phyloP scores from a whole-genome alignment of 1,284 basidiomycete genomes.

The Leccinum insolens region DNA sequence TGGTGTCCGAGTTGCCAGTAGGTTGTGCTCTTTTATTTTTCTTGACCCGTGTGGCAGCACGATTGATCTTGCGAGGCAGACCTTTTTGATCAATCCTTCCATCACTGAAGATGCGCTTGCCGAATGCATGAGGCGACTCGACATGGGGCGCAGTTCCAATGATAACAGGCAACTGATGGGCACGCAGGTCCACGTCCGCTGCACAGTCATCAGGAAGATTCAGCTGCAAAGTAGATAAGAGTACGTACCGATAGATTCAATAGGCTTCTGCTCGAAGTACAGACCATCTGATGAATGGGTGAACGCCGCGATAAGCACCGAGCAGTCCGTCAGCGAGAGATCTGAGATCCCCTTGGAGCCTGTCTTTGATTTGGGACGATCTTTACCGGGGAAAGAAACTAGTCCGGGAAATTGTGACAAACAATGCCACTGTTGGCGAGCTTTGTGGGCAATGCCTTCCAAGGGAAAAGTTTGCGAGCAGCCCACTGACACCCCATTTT shows the following conservation, averaged over 20 bases:
- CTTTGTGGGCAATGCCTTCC: background rate
- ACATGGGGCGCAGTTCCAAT: background rate
- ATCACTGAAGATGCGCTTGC: background rate
- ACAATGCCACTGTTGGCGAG: background rate
- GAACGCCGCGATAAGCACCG: background rate
- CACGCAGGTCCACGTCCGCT: background rate
- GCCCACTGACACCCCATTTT: background rate
- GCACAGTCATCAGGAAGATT: background rate
- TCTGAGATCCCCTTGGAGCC: background rate
- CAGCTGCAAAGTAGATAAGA: background rate
- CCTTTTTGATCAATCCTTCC: background rate
- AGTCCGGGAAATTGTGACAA: background rate
- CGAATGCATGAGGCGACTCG: background rate
- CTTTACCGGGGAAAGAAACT: background rate
- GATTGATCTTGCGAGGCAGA: background rate
- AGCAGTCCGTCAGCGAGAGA: background rate
- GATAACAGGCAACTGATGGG: background rate
- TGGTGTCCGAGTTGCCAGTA: background rate
- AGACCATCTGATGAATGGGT: background rate
- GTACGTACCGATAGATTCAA: background rate
- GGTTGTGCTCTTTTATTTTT: background rate
- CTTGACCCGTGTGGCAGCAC: background rate
- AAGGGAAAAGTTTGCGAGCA: background rate
- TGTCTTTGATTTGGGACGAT: background rate
- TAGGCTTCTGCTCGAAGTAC: background rate